A percentile compares a stretch with the other conserved stretches of the same genome.
phyloP scores from a whole-genome alignment of 805 yeast genomes.

The Candida taoyuanica region DNA sequence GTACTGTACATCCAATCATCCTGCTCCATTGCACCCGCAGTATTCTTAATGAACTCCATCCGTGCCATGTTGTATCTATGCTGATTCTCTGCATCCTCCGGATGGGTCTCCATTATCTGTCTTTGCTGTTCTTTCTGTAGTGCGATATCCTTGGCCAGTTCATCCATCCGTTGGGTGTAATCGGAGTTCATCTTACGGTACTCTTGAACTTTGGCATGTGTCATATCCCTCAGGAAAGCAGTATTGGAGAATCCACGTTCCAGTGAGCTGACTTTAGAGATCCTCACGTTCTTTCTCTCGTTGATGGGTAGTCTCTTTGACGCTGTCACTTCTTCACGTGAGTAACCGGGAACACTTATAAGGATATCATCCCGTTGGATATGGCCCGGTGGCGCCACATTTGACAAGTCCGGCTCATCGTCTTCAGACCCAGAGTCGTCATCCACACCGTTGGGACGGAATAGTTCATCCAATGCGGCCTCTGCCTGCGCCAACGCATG shows the following conservation, averaged over 20 bases:
- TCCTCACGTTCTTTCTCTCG: slow-evolving; percentile 24
- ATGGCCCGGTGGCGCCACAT: slow-evolving; percentile 17
- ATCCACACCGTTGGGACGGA: slow-evolving; percentile 18
- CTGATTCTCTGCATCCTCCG: slow-evolving; percentile 1
- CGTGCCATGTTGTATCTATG: slow-evolving; percentile 1
- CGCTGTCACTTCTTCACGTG: slow-evolving; percentile 25
- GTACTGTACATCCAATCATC: slow-evolving; percentile 12
- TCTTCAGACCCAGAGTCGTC: slow-evolving; percentile 28
- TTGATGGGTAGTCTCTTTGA: slow-evolving; percentile 21
- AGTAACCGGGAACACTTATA: slow-evolving; percentile 26
- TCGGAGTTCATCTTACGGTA: slow-evolving; percentile 19
- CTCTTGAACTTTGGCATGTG: slow-evolving; percentile 14
- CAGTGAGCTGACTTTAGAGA: slow-evolving; percentile 20
- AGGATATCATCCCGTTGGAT: slow-evolving; percentile 22
- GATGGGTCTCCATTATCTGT: slow-evolving; percentile 1
- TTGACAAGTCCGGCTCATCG: slow-evolving; percentile 25
- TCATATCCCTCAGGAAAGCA: slow-evolving; percentile 16
- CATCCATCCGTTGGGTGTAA: slow-evolving; percentile 9
- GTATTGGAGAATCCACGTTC: slow-evolving; percentile 21
- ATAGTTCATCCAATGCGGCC: slow-evolving; percentile 24
- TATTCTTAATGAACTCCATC: slow-evolving; percentile 9
- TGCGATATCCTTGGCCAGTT: slow-evolving; percentile 6
- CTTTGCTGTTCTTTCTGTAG: slow-evolving; percentile 3
- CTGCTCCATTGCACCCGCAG: slow-evolving; percentile 3
- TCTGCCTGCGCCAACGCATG: slow-evolving; percentile 24